phyloP scores from a whole-genome alignment of 2,329 filamentous ascomycete genomes.

The Colletotrichum musicola region DNA sequence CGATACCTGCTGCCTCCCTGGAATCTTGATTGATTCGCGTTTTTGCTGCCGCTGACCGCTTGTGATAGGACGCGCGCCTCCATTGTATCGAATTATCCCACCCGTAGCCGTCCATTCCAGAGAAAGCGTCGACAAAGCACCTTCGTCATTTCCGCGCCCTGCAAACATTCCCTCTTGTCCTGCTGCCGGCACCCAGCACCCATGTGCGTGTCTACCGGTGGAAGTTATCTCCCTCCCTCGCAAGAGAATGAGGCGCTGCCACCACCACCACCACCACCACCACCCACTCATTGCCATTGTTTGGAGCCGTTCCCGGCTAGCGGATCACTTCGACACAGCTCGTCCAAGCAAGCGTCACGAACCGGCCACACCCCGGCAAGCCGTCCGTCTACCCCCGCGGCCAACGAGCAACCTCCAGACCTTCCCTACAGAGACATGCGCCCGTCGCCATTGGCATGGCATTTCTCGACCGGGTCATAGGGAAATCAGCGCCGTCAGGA shows the following conservation, averaged over 20 bases:
- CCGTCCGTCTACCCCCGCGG: conserved; percentile 4
- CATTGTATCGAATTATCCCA: conserved; percentile 8
- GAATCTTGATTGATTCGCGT: neutral
- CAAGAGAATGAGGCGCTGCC: neutral
- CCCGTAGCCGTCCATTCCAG: conserved; percentile 22
- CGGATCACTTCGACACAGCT: conserved; percentile 8
- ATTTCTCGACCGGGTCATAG: neutral
- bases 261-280: neutral
- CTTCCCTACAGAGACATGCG: conserved; percentile 16
- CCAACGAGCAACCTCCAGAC: conserved; percentile 9
- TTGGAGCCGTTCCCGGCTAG: conserved; percentile 33
- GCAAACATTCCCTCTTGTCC: neutral
- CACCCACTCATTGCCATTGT: conserved; percentile 9
- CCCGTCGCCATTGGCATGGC: conserved; percentile 10
- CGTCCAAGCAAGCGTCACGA: neutral
- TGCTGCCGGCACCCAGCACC: neutral
- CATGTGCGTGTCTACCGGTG: neutral
- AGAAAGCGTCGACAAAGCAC: neutral
- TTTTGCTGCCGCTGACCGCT: neutral
- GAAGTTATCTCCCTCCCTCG: conserved; percentile 10
- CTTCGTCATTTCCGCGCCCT: conserved; percentile 1
- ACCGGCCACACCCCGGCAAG: conserved; percentile 9
- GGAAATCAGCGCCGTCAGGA: neutral
- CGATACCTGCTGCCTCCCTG: neutral
- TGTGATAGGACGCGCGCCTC: conserved; percentile 12